These are phyloP conservation scores for Russula emetica DNA, from an alignment of 768 basidiomycete genomes.

Conservation along the genomic window DNA sequence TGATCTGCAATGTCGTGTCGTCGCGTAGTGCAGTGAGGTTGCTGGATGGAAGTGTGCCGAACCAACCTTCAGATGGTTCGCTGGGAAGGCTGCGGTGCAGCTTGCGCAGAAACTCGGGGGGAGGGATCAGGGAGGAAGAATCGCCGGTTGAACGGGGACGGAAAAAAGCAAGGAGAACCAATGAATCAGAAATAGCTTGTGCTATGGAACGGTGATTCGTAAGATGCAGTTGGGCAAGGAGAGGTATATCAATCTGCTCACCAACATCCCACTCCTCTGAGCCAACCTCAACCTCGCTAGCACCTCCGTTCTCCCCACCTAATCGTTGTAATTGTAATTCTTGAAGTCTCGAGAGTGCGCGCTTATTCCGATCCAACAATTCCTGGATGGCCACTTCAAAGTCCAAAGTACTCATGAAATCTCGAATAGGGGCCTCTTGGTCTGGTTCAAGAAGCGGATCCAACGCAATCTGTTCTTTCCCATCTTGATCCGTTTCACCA, in stretches of 20 bases:
- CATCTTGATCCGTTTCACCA: slow-evolving; percentile 24
- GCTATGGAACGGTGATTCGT: slow-evolving; percentile 41
- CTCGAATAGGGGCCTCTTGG: slow-evolving; percentile 54
- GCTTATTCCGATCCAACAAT: slow-evolving; percentile 59
- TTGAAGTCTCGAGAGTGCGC: slow-evolving; percentile 59
- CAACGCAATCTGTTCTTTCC: slow-evolving; percentile 41
- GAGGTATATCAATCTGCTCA: slow-evolving; percentile 35
- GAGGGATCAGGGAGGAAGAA: slow-evolving; percentile 52
- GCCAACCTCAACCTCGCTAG: slow-evolving; percentile 50
- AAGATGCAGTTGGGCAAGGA: not conserved
- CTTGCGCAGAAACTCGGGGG: slow-evolving; percentile 59
- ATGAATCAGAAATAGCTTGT: slow-evolving; percentile 65
- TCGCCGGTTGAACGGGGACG: slow-evolving; percentile 56
- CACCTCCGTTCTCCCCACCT: slow-evolving; percentile 42
- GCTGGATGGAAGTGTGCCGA: slow-evolving; percentile 62
- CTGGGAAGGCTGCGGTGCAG: slow-evolving; percentile 67
- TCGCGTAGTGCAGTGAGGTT: slow-evolving; percentile 62
- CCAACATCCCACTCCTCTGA: slow-evolving; percentile 84
- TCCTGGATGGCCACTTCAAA: slow-evolving; percentile 67
- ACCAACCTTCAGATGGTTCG: slow-evolving; percentile 61
- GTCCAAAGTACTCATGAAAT: slow-evolving; percentile 55
- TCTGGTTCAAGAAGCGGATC: slow-evolving; percentile 54
- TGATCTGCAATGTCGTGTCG: slow-evolving; percentile 68
- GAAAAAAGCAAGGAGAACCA: slow-evolving; percentile 62
- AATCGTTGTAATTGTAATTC: slow-evolving; percentile 60